Base-by-base conservation (phyloP, 306 rosid genomes). In the Prosopis cineraria region DNA sequence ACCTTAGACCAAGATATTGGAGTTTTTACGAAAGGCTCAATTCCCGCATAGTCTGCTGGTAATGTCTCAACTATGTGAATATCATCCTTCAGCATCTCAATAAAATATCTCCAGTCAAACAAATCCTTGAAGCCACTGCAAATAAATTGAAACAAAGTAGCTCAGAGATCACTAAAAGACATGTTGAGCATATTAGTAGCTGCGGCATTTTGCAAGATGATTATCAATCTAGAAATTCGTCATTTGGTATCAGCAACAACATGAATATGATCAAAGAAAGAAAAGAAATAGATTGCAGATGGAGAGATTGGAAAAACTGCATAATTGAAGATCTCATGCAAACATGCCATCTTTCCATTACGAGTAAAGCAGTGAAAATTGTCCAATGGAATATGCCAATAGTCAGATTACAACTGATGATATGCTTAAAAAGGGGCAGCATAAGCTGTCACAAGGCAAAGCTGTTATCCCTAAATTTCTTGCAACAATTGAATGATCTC, bases 1-100 rank as follows among this genome's bases (percentile, higher is more conserved):
- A 95, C 99, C 96, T 95, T 91, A 48, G 99, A 95, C 98, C 98
- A 95, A 73, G 98, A 95, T 80, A 95, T 87, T 65, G 92, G 98
- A 78, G 99, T 86, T 84, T 93, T 95, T 68, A 87, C 63, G 85
- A 89, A 87, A 50, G 93, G 98, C 83, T 88, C 93, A 17, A 85
- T 69, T 79, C 90, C 90, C 25, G 96, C 89, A 86, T 77, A 89
- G 74, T 83, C 85, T 60, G 88, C 80, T 50, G 98, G 97, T 79
- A 95, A 85, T 59, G 78, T 76, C 90, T 95, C 99, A 33, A 91
- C 91, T 85, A 95, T 83, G 87, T 88, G 93, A 84, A 95, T 69
- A 79, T 93, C 98, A 73, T 93, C 90, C 87, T 82, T 91, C 85
- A 95, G 86, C 10, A 85, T 89, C 86, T 93, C 79, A 34, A 95